Percentiles rank a stretch among this genome's conserved stretches.
phyloP scores from a whole-genome alignment of 176 grass and related monocot genomes.

The Echinochloa phyllopogon region DNA sequence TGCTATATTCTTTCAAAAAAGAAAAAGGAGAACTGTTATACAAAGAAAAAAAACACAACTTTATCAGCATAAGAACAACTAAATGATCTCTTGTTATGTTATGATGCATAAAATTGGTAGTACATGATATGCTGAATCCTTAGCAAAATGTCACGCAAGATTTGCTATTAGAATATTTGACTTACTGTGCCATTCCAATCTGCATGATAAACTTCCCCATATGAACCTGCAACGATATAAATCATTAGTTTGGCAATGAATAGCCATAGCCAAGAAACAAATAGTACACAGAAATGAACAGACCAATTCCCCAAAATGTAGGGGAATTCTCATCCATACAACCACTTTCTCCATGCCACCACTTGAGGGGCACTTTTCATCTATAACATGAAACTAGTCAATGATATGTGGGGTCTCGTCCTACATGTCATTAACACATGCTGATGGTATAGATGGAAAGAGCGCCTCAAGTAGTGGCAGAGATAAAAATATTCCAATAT shows the following conservation, averaged over 20 bases:
- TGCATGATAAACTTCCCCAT: constrained; percentile 96
- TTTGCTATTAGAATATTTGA: constrained; percentile 40
- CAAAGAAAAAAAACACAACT: not conserved
- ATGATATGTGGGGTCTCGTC: not conserved
- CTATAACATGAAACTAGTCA: not conserved
- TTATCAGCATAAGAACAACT: constrained; percentile 9
- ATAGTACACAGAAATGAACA: not conserved
- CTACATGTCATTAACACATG: not conserved
- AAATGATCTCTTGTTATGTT: constrained; percentile 11
- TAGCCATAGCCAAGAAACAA: constrained; percentile 31
- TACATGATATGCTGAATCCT: not conserved
- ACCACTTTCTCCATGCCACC: not conserved
- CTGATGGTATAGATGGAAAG: not conserved
- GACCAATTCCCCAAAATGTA: not conserved
- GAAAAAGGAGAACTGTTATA: not conserved
- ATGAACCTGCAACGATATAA: constrained; percentile 65
- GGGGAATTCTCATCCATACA: not conserved
- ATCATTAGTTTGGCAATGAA: constrained; percentile 11
- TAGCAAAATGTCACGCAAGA: constrained; percentile 26
- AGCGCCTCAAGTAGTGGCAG: not conserved
- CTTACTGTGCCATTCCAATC: constrained; percentile 99
- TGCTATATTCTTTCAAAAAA: not conserved
- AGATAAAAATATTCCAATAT: not conserved
- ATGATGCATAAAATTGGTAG: constrained; percentile 16
- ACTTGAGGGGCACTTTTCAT: not conserved